A percentile compares a stretch with the other conserved stretches of the same genome.
phyloP scores from a whole-genome alignment of 2,329 filamentous ascomycete species.

The Colletotrichum trifolii region DNA sequence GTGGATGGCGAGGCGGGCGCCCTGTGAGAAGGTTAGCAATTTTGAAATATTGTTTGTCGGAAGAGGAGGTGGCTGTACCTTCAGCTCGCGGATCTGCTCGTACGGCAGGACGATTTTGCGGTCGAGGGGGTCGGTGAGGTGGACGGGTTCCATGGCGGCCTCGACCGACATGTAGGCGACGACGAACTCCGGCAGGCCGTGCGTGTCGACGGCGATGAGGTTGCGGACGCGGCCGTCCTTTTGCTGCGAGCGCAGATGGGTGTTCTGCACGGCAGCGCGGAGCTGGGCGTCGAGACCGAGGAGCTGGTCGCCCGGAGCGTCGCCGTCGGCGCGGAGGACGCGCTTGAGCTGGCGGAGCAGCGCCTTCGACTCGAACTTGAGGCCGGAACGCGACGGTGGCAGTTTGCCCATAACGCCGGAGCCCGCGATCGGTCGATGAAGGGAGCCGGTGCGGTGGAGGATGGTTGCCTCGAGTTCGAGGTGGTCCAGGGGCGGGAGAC shows the following conservation, averaged over 20 bases:
- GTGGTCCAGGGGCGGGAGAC: slow-evolving; percentile 7
- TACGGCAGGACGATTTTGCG: slow-evolving; percentile 24
- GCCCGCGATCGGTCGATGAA: no score
- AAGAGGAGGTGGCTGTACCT: background rate
- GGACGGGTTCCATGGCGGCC: slow-evolving; percentile 16
- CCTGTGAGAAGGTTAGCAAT: no score
- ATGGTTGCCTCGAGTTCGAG: slow-evolving; percentile 26
- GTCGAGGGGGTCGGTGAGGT: slow-evolving; percentile 20
- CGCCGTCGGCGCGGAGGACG: slow-evolving; percentile 5
- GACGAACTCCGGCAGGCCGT: slow-evolving; percentile 5
- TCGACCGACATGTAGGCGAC: slow-evolving; percentile 29
- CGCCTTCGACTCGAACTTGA: slow-evolving; percentile 13
- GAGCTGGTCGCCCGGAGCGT: slow-evolving; percentile 6
- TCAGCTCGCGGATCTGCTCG: slow-evolving; percentile 21
- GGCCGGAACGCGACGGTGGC: background rate
- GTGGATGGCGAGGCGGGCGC: slow-evolving; percentile 18
- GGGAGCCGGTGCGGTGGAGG: background rate
- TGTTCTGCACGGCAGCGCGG: slow-evolving; percentile 9
- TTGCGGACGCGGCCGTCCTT: slow-evolving; percentile 26
- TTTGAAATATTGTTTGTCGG: background rate
- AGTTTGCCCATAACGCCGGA: no score
- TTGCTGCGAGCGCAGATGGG: slow-evolving; percentile 13
- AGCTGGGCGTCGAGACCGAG: slow-evolving; percentile 1
- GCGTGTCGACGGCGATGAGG: slow-evolving; percentile 20
- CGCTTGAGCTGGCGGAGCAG: slow-evolving; percentile 22